Conservation (phyloP, 345 rosid genomes). For the Citrus hindsii region DNA sequence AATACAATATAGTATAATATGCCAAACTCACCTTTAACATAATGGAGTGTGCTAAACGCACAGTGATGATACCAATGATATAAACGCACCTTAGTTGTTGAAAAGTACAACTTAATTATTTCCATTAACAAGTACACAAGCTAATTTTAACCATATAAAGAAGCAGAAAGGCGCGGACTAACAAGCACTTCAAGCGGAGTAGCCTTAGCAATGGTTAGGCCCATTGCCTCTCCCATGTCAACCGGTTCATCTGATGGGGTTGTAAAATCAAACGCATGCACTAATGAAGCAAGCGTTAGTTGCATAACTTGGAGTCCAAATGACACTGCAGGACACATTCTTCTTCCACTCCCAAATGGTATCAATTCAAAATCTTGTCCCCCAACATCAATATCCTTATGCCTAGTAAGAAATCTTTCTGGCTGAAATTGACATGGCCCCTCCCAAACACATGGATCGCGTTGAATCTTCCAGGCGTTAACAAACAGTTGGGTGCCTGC, state of each 20-base stretch:
- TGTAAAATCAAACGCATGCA: not conserved
- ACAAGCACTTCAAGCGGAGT: not conserved
- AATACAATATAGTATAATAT: too few species aligned
- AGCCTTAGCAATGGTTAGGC: not conserved
- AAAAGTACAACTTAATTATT: not conserved
- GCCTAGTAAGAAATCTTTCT: not conserved
- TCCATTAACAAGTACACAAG: not conserved
- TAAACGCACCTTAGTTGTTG: not conserved
- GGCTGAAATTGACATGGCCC: not conserved
- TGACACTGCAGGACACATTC: not conserved
- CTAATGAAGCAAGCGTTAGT: not conserved
- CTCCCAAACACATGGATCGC: not conserved
- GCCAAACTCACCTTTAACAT: too few species aligned
- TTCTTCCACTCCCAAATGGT: not conserved
- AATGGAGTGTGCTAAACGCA: too few species aligned
- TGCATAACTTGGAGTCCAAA: not conserved
- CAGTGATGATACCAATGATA: accelerated
- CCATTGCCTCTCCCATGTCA: not conserved
- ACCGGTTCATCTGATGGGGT: not conserved
- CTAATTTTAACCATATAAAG: not conserved
- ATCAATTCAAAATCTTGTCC: not conserved
- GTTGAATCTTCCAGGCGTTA: not conserved
- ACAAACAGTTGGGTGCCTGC: not conserved
- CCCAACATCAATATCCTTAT: not conserved
- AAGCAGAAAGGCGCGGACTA: not conserved